phyloP scores from a whole-genome alignment of 2,329 filamentous ascomycete genomes.

The Zasmidium cellare region DNA sequence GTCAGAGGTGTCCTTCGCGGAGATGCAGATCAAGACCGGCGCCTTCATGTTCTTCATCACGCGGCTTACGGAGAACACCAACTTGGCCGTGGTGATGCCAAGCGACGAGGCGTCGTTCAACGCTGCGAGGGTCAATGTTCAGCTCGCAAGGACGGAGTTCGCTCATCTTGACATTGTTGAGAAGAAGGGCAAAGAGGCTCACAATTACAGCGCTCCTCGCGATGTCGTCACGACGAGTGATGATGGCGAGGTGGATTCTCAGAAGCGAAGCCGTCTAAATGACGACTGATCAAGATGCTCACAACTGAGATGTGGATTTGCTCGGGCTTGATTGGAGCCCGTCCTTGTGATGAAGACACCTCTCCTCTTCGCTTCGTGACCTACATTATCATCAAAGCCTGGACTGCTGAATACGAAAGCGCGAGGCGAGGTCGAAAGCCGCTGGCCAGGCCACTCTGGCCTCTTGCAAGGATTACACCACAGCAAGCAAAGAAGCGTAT shows the following conservation, averaged over 20 bases:
- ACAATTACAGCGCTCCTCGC: constrained; percentile 11
- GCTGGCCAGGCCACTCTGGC: neutral
- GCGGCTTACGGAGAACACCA: constrained; percentile 96
- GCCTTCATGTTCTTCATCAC: constrained; percentile 92
- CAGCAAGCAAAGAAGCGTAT: neutral
- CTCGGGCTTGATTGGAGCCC: neutral
- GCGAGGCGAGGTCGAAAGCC: neutral
- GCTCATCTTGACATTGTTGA: constrained; percentile 56
- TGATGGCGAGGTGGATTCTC: constrained; percentile 18
- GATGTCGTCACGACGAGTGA: constrained; percentile 15
- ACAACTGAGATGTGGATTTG: neutral
- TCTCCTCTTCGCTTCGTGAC: neutral
- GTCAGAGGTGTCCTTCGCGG: constrained; percentile 75
- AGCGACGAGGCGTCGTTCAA: constrained; percentile 92
- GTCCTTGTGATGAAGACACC: neutral
- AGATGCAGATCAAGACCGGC: constrained; percentile 77
- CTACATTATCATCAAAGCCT: neutral
- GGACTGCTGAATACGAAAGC: neutral
- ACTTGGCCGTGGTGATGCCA: constrained; percentile 87
- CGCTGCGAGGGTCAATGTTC: constrained; percentile 83
- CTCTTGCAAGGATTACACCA: neutral
- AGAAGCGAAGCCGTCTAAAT: constrained; percentile 11
- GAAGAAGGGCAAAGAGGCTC: constrained; percentile 31
- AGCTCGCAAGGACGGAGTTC: constrained; percentile 82
- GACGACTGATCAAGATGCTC: constrained; percentile 12